Base-by-base conservation (phyloP, 1,284 basidiomycete species). In the Microbotryomycetes sp. region DNA sequence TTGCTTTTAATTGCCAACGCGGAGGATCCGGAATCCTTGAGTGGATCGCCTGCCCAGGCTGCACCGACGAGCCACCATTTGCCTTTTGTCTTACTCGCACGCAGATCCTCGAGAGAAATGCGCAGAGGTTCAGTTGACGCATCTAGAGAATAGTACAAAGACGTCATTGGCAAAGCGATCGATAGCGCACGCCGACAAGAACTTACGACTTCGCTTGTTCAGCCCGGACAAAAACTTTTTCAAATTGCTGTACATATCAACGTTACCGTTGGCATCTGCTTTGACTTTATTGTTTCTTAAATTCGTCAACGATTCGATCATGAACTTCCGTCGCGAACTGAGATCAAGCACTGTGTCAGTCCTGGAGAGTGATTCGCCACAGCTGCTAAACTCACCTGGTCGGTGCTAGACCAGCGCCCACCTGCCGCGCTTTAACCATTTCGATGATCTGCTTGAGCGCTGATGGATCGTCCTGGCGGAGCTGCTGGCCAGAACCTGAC, bases 11-110 rank as follows among this genome's bases (percentile, higher is more conserved):
- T 42, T 22, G 61, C 46, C 15, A 49, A 45, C 49, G 19, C 22
- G 28, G 42, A 32, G 26, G 80, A 54, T 80, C 57, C 52, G n/a
- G 56, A 58, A 61, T 92, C 88, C 26, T 86, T 80, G 1, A 97
- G 81, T 3, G 91, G 90, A 72, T 97, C 87, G 1, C 94, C 94
- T 29, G 83, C 83, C 94, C 94, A 99, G 1, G 90, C 94, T 0
- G 94, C 91, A 28, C 94, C 96, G 42, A 97, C 89, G 2, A 97
- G 81, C 96, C 96, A 98, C 96, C 96, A 98, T 77, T 94, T 96
- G 2, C 96, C 96, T 72, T 86, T 89, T 30, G 82, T 87, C 59
- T 89, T 85, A 0, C 92, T 88, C 1, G 86, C 83, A 62, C 84
- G 86, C 12, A 98, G 80, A 75, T 98, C 94, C n/a, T 82, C 79